A percentile compares a stretch with the other conserved stretches of the same genome.
These are phyloP conservation scores for Guyanaporus albipodus DNA, from an alignment of 768 basidiomycete species.

Conservation along the genomic window DNA sequence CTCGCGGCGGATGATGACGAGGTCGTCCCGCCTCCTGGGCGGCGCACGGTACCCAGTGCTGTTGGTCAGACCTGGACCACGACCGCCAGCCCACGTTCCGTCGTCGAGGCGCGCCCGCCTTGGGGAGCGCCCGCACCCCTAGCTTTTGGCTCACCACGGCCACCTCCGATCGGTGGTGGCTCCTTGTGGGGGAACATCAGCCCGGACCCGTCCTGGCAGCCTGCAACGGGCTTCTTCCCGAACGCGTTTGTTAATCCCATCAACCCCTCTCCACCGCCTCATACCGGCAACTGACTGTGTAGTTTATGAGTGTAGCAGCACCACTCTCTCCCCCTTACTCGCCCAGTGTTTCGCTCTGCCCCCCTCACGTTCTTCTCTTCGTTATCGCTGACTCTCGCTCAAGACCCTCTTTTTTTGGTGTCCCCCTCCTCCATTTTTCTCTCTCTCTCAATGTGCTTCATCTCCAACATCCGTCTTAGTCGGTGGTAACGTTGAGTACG, in stretches of 20 bases:
- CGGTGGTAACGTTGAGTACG: constrained; percentile 18
- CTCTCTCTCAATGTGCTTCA: constrained; percentile 27
- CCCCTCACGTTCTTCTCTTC: no score
- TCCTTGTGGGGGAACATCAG: constrained; percentile 42
- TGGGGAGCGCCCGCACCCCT: constrained; percentile 41
- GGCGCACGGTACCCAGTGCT: constrained; percentile 38
- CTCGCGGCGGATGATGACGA: constrained; percentile 79
- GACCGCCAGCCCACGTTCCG: constrained; percentile 43
- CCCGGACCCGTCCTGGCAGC: constrained; percentile 48
- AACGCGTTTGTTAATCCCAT: constrained; percentile 45
- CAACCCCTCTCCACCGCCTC: constrained; percentile 49
- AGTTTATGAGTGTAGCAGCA: constrained; percentile 23
- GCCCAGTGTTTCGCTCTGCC: not conserved
- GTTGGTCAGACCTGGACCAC: constrained; percentile 49
- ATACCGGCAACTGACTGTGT: constrained; percentile 28
- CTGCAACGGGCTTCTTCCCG: constrained; percentile 43
- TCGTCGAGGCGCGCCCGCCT: constrained; percentile 39
- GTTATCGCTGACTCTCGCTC: constrained; percentile 4
- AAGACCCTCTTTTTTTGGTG: constrained; percentile 14
- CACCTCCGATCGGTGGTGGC: constrained; percentile 33
- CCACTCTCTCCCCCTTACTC: constrained; percentile 5
- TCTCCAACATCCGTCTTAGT: constrained; percentile 21
- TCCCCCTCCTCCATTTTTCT: not conserved
- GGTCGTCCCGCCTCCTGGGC: constrained; percentile 52
- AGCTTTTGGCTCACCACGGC: constrained; percentile 35